Evolutionary conservation across 495 filamentous ascomycete genomes (phyloP).

Genomic region (Penicillium pancosmium): DNA sequence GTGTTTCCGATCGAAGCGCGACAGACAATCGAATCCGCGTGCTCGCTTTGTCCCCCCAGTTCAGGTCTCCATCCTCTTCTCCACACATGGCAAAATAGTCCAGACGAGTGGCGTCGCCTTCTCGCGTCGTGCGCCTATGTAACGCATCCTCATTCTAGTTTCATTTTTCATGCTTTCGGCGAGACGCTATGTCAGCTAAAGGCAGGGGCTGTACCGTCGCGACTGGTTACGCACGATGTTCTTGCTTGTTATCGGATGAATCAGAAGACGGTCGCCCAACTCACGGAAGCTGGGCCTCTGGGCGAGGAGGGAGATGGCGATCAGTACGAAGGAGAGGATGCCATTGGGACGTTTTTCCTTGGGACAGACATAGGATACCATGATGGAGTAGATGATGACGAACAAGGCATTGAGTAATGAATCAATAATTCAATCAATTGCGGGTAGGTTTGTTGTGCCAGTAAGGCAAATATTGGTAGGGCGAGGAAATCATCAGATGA

Average conservation of each 20-base stretch:
- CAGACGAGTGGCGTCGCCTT: slow-evolving; percentile 45
- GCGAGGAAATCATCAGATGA: too few species aligned
- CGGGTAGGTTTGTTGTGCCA: not conserved
- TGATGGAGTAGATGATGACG: not conserved
- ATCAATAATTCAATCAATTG: not conserved
- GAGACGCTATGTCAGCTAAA: slow-evolving; percentile 67
- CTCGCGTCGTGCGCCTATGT: slow-evolving; percentile 66
- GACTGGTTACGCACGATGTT: slow-evolving; percentile 32
- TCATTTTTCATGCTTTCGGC: slow-evolving; percentile 68
- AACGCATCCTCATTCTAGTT: slow-evolving; percentile 38
- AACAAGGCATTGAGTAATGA: not conserved
- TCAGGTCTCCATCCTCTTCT: slow-evolving; percentile 44
- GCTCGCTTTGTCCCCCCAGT: slow-evolving; percentile 24
- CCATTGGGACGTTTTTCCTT: slow-evolving; percentile 29
- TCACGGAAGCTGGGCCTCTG: slow-evolving; percentile 25
- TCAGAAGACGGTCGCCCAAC: slow-evolving; percentile 33
- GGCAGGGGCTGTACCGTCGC: slow-evolving; percentile 35
- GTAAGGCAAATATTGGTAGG: not conserved
- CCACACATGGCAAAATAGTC: slow-evolving; percentile 46
- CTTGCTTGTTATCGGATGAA: slow-evolving; percentile 37
- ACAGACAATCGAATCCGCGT: slow-evolving; percentile 25
- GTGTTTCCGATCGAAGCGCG: slow-evolving; percentile 29
- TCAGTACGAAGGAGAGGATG: slow-evolving; percentile 39
- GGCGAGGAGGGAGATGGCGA: slow-evolving; percentile 21
- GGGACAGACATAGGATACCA: not conserved